Evolutionary conservation across 495 filamentous ascomycete species (phyloP).

Genomic region (Penicillium pulvis): DNA sequence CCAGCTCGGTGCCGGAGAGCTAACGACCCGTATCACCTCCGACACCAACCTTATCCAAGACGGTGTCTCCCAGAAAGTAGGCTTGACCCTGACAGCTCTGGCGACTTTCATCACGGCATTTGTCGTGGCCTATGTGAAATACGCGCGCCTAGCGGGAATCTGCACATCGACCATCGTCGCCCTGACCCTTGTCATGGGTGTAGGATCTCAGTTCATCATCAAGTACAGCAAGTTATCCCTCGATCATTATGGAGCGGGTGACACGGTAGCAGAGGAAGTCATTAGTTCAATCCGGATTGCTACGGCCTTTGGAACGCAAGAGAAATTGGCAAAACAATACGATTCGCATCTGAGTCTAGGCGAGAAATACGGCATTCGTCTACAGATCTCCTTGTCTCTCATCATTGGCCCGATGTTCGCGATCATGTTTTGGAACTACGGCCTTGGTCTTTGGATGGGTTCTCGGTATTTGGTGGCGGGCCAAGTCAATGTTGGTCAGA

Average conservation of each 20-base stretch:
- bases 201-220: constrained; percentile 71
- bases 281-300: constrained; percentile 92
- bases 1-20: constrained; percentile 86
- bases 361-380: constrained; percentile 74
- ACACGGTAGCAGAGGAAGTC: constrained; percentile 91
- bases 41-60: constrained; percentile 90
- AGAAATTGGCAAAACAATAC: constrained; percentile 83
- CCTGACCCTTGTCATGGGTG: constrained; percentile 72
- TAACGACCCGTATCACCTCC: constrained; percentile 88
- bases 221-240: constrained; percentile 78
- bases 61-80: constrained; percentile 84
- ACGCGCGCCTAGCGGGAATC: constrained; percentile 83
- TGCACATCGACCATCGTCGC: constrained; percentile 75
- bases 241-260: constrained; percentile 77
- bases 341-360: constrained; percentile 71
- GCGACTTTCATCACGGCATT: constrained; percentile 85
- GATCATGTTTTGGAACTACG: constrained; percentile 85
- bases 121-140: constrained; percentile 84
- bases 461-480: constrained; percentile 73
- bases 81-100: constrained; percentile 69
- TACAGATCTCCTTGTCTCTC: constrained; percentile 65
- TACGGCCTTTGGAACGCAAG: constrained; percentile 88
- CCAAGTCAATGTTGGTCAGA: constrained; percentile 53
- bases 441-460: constrained; percentile 94
- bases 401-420: constrained; percentile 85